Percentiles rank a stretch among this genome's conserved stretches.
Conservation (phyloP, 148 eudicot genomes). For the Rhododendron henanense region DNA sequence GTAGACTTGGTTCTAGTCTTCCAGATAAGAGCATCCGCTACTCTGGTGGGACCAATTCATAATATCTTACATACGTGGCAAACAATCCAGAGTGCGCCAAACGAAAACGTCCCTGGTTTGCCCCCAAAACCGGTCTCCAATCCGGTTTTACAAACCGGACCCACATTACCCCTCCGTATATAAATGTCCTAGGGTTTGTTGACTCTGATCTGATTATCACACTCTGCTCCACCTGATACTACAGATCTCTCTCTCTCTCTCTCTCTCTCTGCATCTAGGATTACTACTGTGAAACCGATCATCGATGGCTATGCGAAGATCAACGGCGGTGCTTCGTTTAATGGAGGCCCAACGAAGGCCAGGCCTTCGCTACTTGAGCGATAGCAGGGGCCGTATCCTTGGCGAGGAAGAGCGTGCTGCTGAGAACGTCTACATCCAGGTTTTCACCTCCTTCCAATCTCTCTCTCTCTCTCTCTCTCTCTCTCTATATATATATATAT, state of each 20-base stretch:
- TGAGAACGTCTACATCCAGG: constrained; percentile 65
- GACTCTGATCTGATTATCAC: background rate
- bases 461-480: background rate
- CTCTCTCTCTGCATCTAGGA: background rate
- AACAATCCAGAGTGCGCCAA: background rate
- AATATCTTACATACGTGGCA: background rate
- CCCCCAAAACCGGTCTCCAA: background rate
- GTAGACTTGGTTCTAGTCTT: no score
- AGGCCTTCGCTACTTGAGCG: constrained; percentile 46
- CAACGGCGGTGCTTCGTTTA: constrained; percentile 26
- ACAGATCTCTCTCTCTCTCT: background rate
- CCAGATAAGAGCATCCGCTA: background rate
- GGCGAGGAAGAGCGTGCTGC: constrained; percentile 75
- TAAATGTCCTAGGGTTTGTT: background rate
- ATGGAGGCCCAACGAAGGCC: constrained; percentile 32
- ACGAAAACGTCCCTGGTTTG: background rate
- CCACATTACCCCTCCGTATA: background rate
- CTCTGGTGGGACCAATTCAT: background rate
- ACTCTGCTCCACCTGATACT: background rate
- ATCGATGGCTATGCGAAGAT: constrained; percentile 50
- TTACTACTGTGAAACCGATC: background rate
- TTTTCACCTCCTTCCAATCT: background rate
- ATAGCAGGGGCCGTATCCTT: constrained; percentile 46
- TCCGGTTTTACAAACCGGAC: background rate
- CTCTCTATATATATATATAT: background rate